Evolutionary conservation across 2,329 filamentous ascomycete species (phyloP), one percentile per base, ranked within the genome.

Genomic region (Nothophoma quercina): DNA sequence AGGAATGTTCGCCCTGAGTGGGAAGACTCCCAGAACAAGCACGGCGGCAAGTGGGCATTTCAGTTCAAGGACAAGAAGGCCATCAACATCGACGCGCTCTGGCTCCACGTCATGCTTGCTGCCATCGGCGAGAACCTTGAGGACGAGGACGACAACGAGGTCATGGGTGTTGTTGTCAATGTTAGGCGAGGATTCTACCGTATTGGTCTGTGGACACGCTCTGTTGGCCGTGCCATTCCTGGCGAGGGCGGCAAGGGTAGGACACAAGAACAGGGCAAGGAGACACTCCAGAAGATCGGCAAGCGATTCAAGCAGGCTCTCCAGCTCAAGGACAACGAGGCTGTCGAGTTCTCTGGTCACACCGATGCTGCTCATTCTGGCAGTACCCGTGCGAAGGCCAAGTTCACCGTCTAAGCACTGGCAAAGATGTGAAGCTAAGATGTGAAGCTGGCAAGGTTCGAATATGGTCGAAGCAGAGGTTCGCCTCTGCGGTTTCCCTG

Each of bases 111-210:
- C 59, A 96, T 99, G 88, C 88, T 99, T 67, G 87, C 90, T 25
- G 95, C 93, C 49, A 98, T 99, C 64, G 95, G 95, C 71, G 96
- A 99, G 84, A 98, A 93, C 21, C 89, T 99, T 48, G 95, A 99
- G 81, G 88, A 90, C 32, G 93, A 97, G 72, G 88, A 88, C 26
- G 95, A 98, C 72, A 93, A 93, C 67, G 96, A 99, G 78, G 89
- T 99, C 75, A 98, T 98, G 95, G 95, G 95, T 61, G 96, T 99
- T 26, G 95, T 99, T 21, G 93, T 98, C 81, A 99, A 99, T 78
- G 93, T 99, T 54, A 90, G 95, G 77, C 97, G 96, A 82, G 93
- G 90, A 43, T 98, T 99, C 81, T 99, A 92, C 85, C 90, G 95
- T 81, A 89, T 99, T 65, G 93, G 93, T 73, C 86, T 98, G 66